Conservation (phyloP, 495 filamentous ascomycete genomes). For the Daldinia vernicosa region DNA sequence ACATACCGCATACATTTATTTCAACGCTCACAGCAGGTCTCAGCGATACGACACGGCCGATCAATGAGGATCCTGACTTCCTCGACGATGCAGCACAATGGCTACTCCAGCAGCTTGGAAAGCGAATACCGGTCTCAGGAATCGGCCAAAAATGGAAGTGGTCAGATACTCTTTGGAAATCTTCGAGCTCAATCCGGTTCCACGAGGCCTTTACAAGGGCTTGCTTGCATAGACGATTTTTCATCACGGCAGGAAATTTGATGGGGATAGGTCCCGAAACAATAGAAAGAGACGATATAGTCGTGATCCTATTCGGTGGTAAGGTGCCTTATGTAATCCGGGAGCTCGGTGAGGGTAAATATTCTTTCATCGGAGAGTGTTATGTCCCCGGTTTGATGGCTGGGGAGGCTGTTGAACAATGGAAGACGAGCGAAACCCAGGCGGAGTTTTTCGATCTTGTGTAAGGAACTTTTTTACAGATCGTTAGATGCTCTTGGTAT, state of each 20-base stretch:
- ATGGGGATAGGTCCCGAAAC: slow-evolving; percentile 37
- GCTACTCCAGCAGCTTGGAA: slow-evolving; percentile 18
- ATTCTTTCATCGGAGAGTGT: slow-evolving; percentile 35
- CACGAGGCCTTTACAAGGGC: slow-evolving; percentile 17
- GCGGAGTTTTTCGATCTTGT: slow-evolving; percentile 31
- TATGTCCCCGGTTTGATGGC: slow-evolving; percentile 29
- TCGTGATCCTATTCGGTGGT: slow-evolving; percentile 31
- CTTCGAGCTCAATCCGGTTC: slow-evolving; percentile 26
- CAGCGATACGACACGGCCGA: slow-evolving; percentile 13
- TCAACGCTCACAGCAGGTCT: slow-evolving; percentile 25
- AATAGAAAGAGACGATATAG: slow-evolving; percentile 17
- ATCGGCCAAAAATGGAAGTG: slow-evolving; percentile 19
- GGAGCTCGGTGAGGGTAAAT: slow-evolving; percentile 17
- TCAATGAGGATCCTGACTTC: slow-evolving; percentile 18
- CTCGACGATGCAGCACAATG: slow-evolving; percentile 23
- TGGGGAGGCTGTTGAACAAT: slow-evolving; percentile 29
- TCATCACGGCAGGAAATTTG: slow-evolving; percentile 18
- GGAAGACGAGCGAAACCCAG: slow-evolving; percentile 12
- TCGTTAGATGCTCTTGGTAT: background rate
- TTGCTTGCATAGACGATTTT: slow-evolving; percentile 26
- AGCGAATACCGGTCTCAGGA: slow-evolving; percentile 20
- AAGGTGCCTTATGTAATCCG: slow-evolving; percentile 31
- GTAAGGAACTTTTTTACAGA: background rate
- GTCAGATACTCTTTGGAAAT: slow-evolving; percentile 10
- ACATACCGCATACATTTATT: slow-evolving; percentile 26